Base-by-base conservation (phyloP, 495 filamentous ascomycete genomes). In the Podospora comata region DNA sequence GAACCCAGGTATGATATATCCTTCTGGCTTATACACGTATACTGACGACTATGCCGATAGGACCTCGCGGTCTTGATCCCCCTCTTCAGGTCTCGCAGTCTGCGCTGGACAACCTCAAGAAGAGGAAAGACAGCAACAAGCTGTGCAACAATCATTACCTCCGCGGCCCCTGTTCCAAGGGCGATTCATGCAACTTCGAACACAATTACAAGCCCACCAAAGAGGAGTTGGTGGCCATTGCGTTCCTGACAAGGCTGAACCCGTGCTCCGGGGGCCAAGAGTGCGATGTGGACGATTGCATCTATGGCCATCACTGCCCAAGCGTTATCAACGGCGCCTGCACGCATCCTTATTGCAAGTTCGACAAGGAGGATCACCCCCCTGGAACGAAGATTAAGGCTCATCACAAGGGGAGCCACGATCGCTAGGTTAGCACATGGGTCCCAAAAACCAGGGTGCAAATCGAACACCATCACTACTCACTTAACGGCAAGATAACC, bases 91-190 rank as follows among this genome's bases (percentile, higher is more conserved):
- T 83, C 0, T 82, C 83, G 19, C 70, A 74, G n/a, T 83, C 89
- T 26, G 85, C 85, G n/a, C 82, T 92, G 65, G 94, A 97, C 69
- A 86, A 83, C 64, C 82, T 87, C 71, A 91, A 90, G 71, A 91
- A 92, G 74, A 85, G 92, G 62, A 86, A 91, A 67, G 91, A 92
- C 72, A 82, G 81, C 26, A 79, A 91, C 71, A 95, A 96, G 74
- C 79, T 94, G 27, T 97, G 93, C 85, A 95, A 95, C 75, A 91
- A 92, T 69, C 87, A 93, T 76, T 94, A 89, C 76, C 81, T 97
- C 30, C 86, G 91, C 32, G 86, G 87, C 1, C 89, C 89, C 58
- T 96, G 93, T 73, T 83, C 87, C 44, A 90, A 88, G 68, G 89
- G 87, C 65, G 84, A 88, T 16, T 84, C 86, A 15, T 97, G 93